Evolutionary conservation across 805 yeast genomes (phyloP).

Genomic region (Saccharomycopsis fibuligera): DNA sequence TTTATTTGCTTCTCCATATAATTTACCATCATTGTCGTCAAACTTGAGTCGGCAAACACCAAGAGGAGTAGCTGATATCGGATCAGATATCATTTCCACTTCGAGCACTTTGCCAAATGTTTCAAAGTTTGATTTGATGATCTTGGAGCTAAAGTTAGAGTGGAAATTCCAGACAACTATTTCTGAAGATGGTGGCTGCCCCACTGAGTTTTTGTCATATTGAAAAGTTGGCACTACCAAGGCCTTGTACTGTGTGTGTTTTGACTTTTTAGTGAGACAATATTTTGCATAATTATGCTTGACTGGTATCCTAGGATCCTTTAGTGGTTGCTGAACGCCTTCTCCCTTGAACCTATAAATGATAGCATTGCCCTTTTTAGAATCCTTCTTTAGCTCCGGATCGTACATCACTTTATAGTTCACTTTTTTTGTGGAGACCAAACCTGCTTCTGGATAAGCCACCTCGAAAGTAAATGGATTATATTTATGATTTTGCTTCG

Average conservation of each 20-base stretch:
- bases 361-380: constrained; percentile 32
- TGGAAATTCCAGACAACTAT: constrained; percentile 66
- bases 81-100: constrained; percentile 57
- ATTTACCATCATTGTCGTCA: constrained; percentile 46
- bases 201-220: constrained; percentile 68
- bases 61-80: constrained; percentile 69
- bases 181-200: constrained; percentile 66
- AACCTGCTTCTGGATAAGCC: not conserved
- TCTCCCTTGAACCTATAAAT: constrained; percentile 33
- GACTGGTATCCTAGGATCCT: constrained; percentile 38
- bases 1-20: constrained; percentile 40
- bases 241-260: constrained; percentile 37
- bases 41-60: constrained; percentile 63
- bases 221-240: constrained; percentile 31
- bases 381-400: constrained; percentile 41
- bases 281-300: constrained; percentile 7
- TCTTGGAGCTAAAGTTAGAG: constrained; percentile 39
- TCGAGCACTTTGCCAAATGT: constrained; percentile 59
- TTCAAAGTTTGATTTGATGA: constrained; percentile 47
- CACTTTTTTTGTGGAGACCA: constrained; percentile 14
- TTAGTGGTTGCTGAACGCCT: constrained; percentile 22
- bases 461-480: not conserved
- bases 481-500: not conserved
- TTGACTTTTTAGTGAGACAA: constrained; percentile 31
- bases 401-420: constrained; percentile 45